These are phyloP conservation scores for Pythium inflatum DNA, from an alignment of 352 stramenopile species.

Conservation along the genomic window DNA sequence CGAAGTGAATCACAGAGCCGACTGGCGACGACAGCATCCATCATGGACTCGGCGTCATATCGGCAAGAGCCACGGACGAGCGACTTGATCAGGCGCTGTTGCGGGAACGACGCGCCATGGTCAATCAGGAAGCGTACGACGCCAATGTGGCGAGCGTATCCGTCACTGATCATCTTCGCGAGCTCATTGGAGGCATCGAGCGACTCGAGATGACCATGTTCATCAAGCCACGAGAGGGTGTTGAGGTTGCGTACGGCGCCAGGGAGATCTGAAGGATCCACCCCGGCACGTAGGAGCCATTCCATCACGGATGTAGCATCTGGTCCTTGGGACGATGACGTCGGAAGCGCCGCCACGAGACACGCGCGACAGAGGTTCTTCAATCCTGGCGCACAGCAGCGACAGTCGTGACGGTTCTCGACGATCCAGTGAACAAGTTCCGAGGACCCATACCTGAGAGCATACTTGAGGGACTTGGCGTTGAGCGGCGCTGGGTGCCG, in stretches of 20 bases:
- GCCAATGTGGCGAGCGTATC: too few species aligned
- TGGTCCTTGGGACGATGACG: not conserved
- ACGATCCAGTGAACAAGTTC: conserved; percentile 19
- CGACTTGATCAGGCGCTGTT: not conserved
- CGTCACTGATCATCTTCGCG: too few species aligned
- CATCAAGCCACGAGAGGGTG: too few species aligned
- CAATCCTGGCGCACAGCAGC: not conserved
- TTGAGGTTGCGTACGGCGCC: too few species aligned
- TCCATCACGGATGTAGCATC: not conserved
- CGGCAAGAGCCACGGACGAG: not conserved
- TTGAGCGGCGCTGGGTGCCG: too few species aligned
- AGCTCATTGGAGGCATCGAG: too few species aligned
- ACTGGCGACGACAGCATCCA: conserved; percentile 3
- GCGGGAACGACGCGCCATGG: not conserved
- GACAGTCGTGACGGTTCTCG: conserved; percentile 6
- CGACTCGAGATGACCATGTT: too few species aligned
- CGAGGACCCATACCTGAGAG: not conserved
- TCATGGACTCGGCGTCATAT: not conserved
- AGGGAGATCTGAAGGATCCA: not conserved
- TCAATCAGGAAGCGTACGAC: not conserved
- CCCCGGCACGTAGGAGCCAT: not conserved
- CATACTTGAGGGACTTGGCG: not conserved
- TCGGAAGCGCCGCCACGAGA: not conserved
- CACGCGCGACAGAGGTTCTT: not conserved
- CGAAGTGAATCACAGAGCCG: conserved; percentile 1